Evolutionary conservation across 331 rosid genomes (phyloP), one percentile per base, ranked within the genome.

Genomic region (Pyracantha coccinea): DNA sequence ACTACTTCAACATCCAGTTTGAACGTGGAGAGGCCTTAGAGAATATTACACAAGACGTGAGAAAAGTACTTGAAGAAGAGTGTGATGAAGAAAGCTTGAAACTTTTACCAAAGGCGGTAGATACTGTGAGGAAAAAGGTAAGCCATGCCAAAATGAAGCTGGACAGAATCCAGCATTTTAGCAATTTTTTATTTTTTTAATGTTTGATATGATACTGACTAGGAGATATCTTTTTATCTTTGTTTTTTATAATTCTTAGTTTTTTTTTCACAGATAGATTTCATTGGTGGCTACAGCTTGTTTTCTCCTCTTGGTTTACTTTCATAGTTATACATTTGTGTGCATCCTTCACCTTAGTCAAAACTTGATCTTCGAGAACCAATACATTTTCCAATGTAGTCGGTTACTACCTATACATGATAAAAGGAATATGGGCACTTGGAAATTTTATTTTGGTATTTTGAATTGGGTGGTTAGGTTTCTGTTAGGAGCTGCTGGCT

Each of bases 21-120:
- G 97, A 92, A 84, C 99, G 97, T 54, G 99, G 99, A 68, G 91
- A 90, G 85, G 99, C 97, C 70, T 82, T 94, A 71, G 97, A 94
- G 4, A 89, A 89, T 69, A 94, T 94, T 77, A 27, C 90, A 20
- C 88, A 89, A 83, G 97, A 90, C 74, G 99, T 92, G 38, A 89
- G 68, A 87, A 90, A 71, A 79, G 87, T 77, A 71, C 87, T 94
- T 66, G 96, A 86, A 84, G 93, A 89, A 87, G 97, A 92, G 82
- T 77, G 89, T 9, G 97, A 92, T 85, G 99, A 90, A 81, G 99
- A 94, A 80, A 85, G 97, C 86, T 82, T 90, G 79, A 87, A 80
- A 75, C 83, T 89, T 75, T 80, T 94, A 83, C 35, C 97, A 16
- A 94, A 94, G 87, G 88, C 89, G 50, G 96, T 94, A 70, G 99